phyloP scores from a whole-genome alignment of 1,284 basidiomycete species.

The Pterula multifida region DNA sequence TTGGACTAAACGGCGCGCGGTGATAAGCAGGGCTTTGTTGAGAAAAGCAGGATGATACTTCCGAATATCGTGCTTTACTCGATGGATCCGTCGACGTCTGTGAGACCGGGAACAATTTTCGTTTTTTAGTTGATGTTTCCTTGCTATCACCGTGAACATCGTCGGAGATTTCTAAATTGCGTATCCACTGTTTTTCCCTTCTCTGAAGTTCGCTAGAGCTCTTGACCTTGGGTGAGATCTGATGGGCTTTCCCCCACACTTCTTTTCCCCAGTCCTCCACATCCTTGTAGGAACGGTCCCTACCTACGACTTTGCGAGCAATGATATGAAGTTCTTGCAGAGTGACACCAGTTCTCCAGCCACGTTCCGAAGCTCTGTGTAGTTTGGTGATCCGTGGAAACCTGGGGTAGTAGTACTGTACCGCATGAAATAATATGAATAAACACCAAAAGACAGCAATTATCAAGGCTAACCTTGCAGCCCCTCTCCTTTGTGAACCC shows the following conservation, averaged over 20 bases:
- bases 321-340: constrained; percentile 36
- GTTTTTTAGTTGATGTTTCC: not conserved
- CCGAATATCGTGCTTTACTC: not conserved
- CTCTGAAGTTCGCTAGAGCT: not conserved
- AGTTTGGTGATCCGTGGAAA: constrained; percentile 71
- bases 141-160: not conserved
- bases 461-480: constrained; percentile 34
- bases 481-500: constrained; percentile 60
- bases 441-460: not conserved
- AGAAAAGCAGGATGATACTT: not conserved
- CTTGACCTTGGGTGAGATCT: not conserved
- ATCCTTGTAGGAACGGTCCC: constrained; percentile 23
- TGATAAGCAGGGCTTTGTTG: not conserved
- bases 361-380: constrained; percentile 44
- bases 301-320: constrained; percentile 38
- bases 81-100: not conserved
- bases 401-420: constrained; percentile 68
- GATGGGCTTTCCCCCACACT: not conserved
- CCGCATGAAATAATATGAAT: not conserved
- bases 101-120: not conserved
- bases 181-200: not conserved
- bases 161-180: not conserved
- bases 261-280: not conserved
- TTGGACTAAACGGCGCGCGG: not conserved
- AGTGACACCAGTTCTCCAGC: constrained; percentile 43